phyloP scores from a whole-genome alignment of 2,329 filamentous ascomycete species.

The Ophiostoma ips region DNA sequence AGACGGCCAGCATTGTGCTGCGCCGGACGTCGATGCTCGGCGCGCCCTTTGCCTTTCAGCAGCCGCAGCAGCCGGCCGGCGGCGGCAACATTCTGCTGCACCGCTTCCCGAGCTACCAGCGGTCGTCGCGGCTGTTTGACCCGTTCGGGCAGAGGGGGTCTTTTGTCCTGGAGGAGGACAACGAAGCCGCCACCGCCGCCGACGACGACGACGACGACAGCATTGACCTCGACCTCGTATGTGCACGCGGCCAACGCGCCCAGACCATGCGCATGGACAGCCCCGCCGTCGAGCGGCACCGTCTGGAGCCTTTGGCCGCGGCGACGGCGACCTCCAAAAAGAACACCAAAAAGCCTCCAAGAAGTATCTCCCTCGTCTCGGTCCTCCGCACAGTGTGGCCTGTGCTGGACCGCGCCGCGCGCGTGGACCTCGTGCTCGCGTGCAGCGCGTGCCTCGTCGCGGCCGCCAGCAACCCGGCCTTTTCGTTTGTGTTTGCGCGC shows the following conservation, averaged over 20 bases:
- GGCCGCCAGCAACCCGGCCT: constrained; percentile 50
- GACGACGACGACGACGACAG: neutral
- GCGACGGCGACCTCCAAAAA: neutral
- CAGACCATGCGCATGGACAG: constrained; percentile 6
- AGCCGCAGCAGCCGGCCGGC: neutral
- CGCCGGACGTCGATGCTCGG: neutral
- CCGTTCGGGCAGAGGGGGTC: neutral
- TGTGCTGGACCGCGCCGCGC: constrained; percentile 36
- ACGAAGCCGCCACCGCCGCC: neutral
- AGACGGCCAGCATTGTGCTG: neutral
- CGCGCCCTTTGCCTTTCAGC: constrained; percentile 3
- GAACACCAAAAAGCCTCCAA: neutral
- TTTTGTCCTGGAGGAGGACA: neutral
- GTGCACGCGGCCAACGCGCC: constrained; percentile 5
- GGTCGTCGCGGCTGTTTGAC: neutral
- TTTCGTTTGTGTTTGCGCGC: constrained; percentile 62
- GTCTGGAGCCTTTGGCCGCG: neutral
- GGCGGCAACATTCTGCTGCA: neutral
- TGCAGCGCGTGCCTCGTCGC: constrained; percentile 48
- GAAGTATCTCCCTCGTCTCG: neutral
- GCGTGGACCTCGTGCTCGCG: constrained; percentile 42
- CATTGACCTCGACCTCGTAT: constrained; percentile 7
- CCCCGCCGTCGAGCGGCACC: neutral
- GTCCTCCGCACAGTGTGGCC: constrained; percentile 56
- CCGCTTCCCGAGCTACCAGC: neutral